Evolutionary conservation across 1,139 yeast genomes (phyloP), one percentile per base, ranked within the genome.

Genomic region (Casaregolazyma suthepensis): DNA sequence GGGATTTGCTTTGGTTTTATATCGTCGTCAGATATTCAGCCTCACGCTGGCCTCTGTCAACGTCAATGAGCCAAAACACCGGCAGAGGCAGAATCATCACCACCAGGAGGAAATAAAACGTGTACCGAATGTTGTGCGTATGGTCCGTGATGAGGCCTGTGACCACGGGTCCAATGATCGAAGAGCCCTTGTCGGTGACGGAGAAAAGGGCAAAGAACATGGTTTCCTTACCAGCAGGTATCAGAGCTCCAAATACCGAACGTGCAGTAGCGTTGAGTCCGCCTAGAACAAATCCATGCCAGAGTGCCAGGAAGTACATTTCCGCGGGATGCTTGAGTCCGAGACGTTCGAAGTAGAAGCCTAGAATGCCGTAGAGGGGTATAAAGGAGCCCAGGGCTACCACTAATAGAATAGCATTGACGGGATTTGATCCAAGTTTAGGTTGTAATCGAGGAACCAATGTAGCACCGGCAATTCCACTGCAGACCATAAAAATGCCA

Each of bases 131-230:
- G 57, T 84, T 81, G 63, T 85, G 90, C 0, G 87, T 82, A 54
- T 70, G 70, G 67, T 85, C 88, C 3, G 86, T 81, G 50, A 85
- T 77, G 54, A 83, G 56, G 0, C 88, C 91, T 13, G 85, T 79
- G 26, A 84, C 62, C 6, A 81, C 68, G 0, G 91, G 91, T 0
- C 91, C 90, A 35, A 85, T 59, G 4, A 85, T 78, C 0, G 87
- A 81, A 7, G 87, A 81, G 2, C 90, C 89, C 62, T 85, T 85
- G 65, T 85, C 91, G 0, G 91, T 85, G 44, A 85, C 81, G 37
- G 85, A 79, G 66, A 80, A 85, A 46, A 85, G 69, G 15, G 89
- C 83, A 66, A 85, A 85, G 63, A 84, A 85, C 2, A 83, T 79
- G 1, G 84, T 79, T 61, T 85, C 91, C 60, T 78, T 81, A 15